These are phyloP conservation scores for Neurospora sp. DNA, from an alignment of 495 filamentous ascomycete genomes.

Conservation along the genomic window DNA sequence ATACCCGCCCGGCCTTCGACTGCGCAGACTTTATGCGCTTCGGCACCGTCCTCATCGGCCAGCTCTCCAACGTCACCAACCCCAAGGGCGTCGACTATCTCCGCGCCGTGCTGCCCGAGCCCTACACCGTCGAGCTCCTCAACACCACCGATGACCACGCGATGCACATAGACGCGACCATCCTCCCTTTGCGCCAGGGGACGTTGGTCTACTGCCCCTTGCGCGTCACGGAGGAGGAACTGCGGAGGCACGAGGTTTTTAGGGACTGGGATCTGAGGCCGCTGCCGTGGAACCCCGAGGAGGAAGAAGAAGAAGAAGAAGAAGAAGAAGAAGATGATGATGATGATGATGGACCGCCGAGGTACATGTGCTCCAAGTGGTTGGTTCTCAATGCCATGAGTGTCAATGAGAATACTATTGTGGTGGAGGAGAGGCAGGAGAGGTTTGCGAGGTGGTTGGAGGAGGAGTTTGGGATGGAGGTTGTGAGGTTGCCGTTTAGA, in stretches of 20 bases:
- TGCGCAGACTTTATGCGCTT: constrained; percentile 1
- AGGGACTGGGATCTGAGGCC: background rate
- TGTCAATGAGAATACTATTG: background rate
- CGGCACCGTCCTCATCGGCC: background rate
- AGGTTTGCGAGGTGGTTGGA: constrained; percentile 1
- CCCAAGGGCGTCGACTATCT: background rate
- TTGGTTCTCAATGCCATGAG: background rate
- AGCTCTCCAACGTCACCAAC: constrained; percentile 1
- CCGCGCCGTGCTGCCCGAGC: background rate
- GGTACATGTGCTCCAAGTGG: constrained; percentile 2
- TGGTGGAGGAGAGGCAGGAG: background rate
- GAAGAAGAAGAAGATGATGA: background rate
- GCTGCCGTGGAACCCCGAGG: background rate
- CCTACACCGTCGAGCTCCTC: background rate
- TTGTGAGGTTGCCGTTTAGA: background rate
- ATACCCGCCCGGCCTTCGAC: background rate
- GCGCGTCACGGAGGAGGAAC: background rate
- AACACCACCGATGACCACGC: background rate
- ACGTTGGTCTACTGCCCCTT: background rate
- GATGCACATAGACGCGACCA: constrained; percentile 1
- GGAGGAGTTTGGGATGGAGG: background rate
- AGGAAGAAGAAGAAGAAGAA: background rate
- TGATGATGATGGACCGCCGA: background rate
- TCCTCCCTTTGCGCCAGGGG: background rate
- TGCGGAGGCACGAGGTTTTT: background rate